Evolutionary conservation across 768 basidiomycete species (phyloP).

Genomic region (Russula emetica): DNA sequence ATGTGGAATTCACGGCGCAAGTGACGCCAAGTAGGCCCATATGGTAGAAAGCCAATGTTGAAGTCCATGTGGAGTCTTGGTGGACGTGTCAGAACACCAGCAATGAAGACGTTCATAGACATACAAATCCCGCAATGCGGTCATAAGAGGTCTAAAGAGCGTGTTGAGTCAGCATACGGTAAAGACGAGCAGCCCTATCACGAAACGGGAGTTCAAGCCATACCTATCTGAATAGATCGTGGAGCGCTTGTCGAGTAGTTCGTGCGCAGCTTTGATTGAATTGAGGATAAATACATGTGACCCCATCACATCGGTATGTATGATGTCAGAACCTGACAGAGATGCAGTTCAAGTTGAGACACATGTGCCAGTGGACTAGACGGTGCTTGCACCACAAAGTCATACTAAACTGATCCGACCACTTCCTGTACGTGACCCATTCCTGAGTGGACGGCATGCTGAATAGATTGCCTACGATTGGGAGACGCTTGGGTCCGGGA

Average conservation of each 20-base stretch:
- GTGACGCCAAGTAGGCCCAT: not conserved
- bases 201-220: not conserved
- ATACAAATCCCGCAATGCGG: constrained; percentile 3
- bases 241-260: constrained; percentile 32
- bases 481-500: constrained; percentile 26
- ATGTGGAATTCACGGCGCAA: not conserved
- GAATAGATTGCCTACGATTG: constrained; percentile 28
- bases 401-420: constrained; percentile 27
- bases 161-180: not conserved
- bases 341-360: not conserved
- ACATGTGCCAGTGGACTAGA: not conserved
- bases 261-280: constrained; percentile 27
- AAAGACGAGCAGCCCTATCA: not conserved
- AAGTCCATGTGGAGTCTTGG: not conserved
- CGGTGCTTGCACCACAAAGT: not conserved
- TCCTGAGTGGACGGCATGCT: constrained; percentile 25
- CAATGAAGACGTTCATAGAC: not conserved
- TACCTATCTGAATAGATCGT: constrained; percentile 26
- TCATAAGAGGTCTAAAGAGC: constrained; percentile 7
- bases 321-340: constrained; percentile 23
- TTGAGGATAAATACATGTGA: constrained; percentile 29
- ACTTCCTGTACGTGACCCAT: constrained; percentile 22
- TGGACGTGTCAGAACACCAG: not conserved
- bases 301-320: constrained; percentile 28
- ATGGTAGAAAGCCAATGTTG: not conserved